Conservation (phyloP, 495 filamentous ascomycete species). For the Umbilicaria muhlenbergii region DNA sequence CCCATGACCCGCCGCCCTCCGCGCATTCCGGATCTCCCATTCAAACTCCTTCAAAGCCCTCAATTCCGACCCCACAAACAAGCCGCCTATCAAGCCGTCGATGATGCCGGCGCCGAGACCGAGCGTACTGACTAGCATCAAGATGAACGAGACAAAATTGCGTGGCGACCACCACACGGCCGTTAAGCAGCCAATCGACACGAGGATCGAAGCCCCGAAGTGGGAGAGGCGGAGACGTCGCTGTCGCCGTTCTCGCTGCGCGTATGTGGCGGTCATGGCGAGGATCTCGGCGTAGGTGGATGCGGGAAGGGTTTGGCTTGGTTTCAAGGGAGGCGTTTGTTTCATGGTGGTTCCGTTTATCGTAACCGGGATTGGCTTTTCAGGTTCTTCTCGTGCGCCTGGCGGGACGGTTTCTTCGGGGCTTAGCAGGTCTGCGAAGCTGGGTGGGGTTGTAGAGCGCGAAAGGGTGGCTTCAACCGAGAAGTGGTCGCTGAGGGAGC, state of each 20-base stretch:
- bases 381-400: too few species aligned
- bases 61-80: conserved; percentile 76
- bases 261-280: conserved; percentile 48
- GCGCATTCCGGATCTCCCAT: conserved; percentile 75
- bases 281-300: conserved; percentile 61
- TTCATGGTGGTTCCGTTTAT: background rate
- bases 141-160: conserved; percentile 63
- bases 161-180: conserved; percentile 73
- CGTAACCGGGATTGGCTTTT: too few species aligned
- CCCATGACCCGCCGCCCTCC: conserved; percentile 7
- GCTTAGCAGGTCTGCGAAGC: background rate
- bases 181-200: conserved; percentile 55
- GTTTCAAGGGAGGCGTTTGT: conserved; percentile 13
- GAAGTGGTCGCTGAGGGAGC: conserved; percentile 88
- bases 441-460: background rate
- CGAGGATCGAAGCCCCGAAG: conserved; percentile 47
- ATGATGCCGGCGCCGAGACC: conserved; percentile 59
- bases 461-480: conserved; percentile 55
- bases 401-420: background rate
- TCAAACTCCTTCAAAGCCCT: conserved; percentile 83
- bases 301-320: conserved; percentile 23
- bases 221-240: conserved; percentile 53
- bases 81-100: conserved; percentile 69
- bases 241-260: conserved; percentile 49
- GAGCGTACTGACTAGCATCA: conserved; percentile 63